These are phyloP conservation scores for Diplotaxis tenuifolia DNA, from an alignment of 345 rosid species.

Conservation along the genomic window DNA sequence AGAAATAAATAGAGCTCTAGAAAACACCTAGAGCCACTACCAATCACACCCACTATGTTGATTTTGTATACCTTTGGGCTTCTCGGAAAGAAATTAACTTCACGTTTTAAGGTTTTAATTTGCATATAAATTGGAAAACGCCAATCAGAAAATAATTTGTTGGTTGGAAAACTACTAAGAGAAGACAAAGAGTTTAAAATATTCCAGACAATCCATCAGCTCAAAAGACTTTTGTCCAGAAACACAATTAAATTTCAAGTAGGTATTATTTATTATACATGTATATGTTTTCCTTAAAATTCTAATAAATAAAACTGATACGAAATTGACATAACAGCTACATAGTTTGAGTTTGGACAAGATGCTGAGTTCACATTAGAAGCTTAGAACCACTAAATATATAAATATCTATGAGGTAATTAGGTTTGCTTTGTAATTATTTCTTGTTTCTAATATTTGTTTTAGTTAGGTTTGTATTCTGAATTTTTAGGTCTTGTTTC, in stretches of 20 bases:
- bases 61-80: background rate
- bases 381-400: background rate
- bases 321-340: background rate
- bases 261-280: background rate
- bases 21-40: too few relatives aligned
- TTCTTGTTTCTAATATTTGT: background rate
- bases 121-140: background rate
- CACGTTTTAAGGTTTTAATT: background rate
- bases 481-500: background rate
- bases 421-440: background rate
- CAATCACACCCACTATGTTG: too few relatives aligned
- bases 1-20: too few relatives aligned
- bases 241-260: background rate
- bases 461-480: constrained; percentile 22
- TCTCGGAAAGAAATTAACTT: background rate
- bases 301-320: background rate
- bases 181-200: background rate
- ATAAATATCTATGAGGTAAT: background rate
- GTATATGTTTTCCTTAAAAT: background rate
- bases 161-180: background rate
- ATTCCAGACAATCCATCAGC: background rate
- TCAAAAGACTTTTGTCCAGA: background rate
- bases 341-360: background rate
- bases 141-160: background rate
- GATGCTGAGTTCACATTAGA: background rate